Base-by-base conservation (phyloP, 2,329 filamentous ascomycete genomes). In the Monosporascus sp. region DNA sequence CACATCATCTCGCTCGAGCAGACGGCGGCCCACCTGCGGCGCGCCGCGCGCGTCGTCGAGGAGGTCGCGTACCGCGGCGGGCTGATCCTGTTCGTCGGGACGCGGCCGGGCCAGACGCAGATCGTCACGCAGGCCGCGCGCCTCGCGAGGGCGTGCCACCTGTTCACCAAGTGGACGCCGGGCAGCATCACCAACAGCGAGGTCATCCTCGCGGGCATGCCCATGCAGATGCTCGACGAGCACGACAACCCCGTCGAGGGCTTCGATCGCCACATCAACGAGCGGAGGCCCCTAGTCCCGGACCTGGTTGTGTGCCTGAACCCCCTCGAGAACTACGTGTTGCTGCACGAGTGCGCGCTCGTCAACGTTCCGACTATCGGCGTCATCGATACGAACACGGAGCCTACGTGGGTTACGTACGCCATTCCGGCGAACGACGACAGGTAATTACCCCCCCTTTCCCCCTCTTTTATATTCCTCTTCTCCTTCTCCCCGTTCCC, bases 401-500 rank as follows among this genome's bases (percentile, higher is more conserved):
- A 97, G 71, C 90, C 94, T 1, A 90, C 90, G 0, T 93, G 89
- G 84, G 91, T 97, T 49, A 97, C 94, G 4, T 99, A 99, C 68
- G 89, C 89, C 15, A 97, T 99, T 62, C 94, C 94, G 2, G 91
- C 91, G 49, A 99, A 99, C 70, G 94, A 99, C 68, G 94, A 99
- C 78, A 91, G 87, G 87, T 90, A 70, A 35, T 2, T 35, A 35
- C 4, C 31, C 24, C 5, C 11, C 11, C 5, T 15, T 2, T 5
- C 31, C 11, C 28, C 11, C 15, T n/a, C 14, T 24, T 45, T 35
- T 37, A 43, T 24, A 31, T 44, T 11, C 18, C 26, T 8, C 18
- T 51, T 53, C 24, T 41, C 15, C 9, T 15, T n/a, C 20, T 14
- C n/a, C 15, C 18, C 37, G 20, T 37, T 14, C 49, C 24, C 6